Conservation (phyloP, 345 rosid species). For the Aquilaria sinensis region DNA sequence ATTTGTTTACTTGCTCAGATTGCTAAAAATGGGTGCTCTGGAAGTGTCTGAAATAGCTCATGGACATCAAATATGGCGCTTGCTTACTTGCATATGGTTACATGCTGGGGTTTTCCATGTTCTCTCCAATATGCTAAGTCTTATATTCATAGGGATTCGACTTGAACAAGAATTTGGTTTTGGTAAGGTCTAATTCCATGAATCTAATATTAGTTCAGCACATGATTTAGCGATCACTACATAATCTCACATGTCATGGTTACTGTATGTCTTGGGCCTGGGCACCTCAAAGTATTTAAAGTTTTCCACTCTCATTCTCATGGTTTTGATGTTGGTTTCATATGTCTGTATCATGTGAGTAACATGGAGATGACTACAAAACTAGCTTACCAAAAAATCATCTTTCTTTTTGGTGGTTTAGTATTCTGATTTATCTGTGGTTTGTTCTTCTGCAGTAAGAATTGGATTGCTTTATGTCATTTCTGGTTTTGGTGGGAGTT, state of each 20-base stretch:
- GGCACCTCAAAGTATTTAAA: too few species aligned
- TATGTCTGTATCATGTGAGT: background rate
- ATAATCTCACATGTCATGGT: too few species aligned
- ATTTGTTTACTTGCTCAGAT: conserved; percentile 34
- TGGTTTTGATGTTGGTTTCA: too few species aligned
- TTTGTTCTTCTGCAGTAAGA: conserved; percentile 48
- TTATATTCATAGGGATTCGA: conserved; percentile 82
- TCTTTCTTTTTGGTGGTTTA: background rate
- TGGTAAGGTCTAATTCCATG: conserved; percentile 29
- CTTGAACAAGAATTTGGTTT: conserved; percentile 98
- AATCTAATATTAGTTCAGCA: too few species aligned
- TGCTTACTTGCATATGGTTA: conserved; percentile 85
- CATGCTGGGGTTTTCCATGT: conserved; percentile 95
- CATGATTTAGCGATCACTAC: too few species aligned
- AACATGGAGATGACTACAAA: background rate
- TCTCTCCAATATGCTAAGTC: conserved; percentile 90
- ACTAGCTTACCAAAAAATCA: too few species aligned
- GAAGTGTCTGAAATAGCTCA: conserved; percentile 43
- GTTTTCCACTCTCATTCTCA: too few species aligned
- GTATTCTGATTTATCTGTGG: conserved; percentile 1
- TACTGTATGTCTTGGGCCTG: too few species aligned
- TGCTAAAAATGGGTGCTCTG: conserved; percentile 83
- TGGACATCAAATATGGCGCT: conserved; percentile 70
- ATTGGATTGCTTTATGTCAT: conserved; percentile 74
- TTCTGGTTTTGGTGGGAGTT: conserved; percentile 92